Percentiles rank a stretch among this genome's conserved stretches.
These are phyloP conservation scores for Bocquillonia castaneifolia DNA, from an alignment of 441 rosid species.

Conservation along the genomic window DNA sequence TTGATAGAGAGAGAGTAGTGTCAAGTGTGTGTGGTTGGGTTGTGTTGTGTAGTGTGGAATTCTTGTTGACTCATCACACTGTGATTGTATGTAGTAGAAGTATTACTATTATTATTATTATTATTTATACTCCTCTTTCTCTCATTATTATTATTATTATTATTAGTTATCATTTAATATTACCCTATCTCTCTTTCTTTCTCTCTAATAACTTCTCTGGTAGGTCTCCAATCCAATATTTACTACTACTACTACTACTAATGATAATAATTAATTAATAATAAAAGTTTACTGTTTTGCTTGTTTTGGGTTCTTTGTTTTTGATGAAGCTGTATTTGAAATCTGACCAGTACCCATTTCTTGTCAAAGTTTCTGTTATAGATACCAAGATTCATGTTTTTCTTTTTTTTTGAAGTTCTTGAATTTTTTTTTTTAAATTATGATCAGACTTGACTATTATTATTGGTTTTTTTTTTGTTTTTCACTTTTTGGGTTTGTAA, in stretches of 20 bases:
- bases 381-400: too few species aligned
- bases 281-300: not conserved
- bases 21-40: not conserved
- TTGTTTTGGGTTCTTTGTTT: too few species aligned
- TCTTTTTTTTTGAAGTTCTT: conserved; percentile 5
- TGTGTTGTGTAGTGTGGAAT: conserved; percentile 33
- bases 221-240: too few species aligned
- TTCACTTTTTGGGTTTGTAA: not conserved
- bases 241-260: too few species aligned
- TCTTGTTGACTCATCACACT: conserved; percentile 43
- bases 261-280: too few species aligned
- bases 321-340: conserved; percentile 13
- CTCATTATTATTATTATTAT: not conserved
- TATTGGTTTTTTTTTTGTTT: not conserved
- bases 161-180: not conserved
- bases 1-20: not conserved
- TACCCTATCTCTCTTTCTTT: not conserved
- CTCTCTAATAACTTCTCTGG: conserved; percentile 26
- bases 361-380: too few species aligned
- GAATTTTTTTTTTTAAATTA: conserved; percentile 5
- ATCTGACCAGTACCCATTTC: conserved; percentile 16
- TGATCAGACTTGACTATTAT: not conserved
- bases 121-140: conserved; percentile 24
- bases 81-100: conserved; percentile 16
- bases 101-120: not conserved